Percentiles rank a stretch among this genome's conserved stretches.
phyloP scores from a whole-genome alignment of 2,329 filamentous ascomycete species.

The Alternaria arbusti region DNA sequence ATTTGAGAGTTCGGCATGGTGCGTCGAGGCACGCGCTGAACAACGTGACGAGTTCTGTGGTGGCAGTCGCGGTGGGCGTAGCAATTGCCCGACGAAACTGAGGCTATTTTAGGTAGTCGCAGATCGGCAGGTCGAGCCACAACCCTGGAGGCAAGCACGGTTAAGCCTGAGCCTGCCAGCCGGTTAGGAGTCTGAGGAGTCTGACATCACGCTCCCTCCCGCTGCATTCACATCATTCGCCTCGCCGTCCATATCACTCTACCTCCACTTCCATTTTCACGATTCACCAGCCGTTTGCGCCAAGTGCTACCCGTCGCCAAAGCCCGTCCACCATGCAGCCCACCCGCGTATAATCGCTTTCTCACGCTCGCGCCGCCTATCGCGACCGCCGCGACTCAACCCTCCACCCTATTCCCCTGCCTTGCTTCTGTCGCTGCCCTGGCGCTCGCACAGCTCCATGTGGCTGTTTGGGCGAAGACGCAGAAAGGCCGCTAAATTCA shows the following conservation, averaged over 20 bases:
- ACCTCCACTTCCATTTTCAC: neutral
- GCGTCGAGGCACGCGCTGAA: slow-evolving; percentile 5
- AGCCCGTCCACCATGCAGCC: slow-evolving; percentile 26
- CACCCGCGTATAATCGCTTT: slow-evolving; percentile 21
- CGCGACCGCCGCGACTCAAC: slow-evolving; percentile 12
- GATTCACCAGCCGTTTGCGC: neutral
- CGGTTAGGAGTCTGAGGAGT: slow-evolving; percentile 4
- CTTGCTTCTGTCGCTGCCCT: slow-evolving; percentile 7
- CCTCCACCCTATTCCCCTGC: neutral
- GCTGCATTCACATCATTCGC: neutral
- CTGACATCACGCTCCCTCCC: slow-evolving; percentile 12
- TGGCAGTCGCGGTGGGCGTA: neutral
- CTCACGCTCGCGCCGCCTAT: slow-evolving; percentile 24
- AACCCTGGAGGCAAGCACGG: neutral
- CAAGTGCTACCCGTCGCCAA: slow-evolving; percentile 11
- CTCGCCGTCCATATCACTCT: neutral
- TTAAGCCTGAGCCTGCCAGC: neutral
- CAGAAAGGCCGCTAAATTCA: slow-evolving; percentile 66
- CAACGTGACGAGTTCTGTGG: neutral
- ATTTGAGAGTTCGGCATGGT: slow-evolving; percentile 9
- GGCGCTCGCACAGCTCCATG: slow-evolving; percentile 57
- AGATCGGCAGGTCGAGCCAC: slow-evolving; percentile 19
- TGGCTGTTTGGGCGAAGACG: slow-evolving; percentile 83
- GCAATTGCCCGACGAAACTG: neutral
- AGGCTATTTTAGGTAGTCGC: slow-evolving; percentile 30